Evolutionary conservation across 2,329 filamentous ascomycete genomes (phyloP), one percentile per base, ranked within the genome.

Genomic region (Scorias spongiosa): DNA sequence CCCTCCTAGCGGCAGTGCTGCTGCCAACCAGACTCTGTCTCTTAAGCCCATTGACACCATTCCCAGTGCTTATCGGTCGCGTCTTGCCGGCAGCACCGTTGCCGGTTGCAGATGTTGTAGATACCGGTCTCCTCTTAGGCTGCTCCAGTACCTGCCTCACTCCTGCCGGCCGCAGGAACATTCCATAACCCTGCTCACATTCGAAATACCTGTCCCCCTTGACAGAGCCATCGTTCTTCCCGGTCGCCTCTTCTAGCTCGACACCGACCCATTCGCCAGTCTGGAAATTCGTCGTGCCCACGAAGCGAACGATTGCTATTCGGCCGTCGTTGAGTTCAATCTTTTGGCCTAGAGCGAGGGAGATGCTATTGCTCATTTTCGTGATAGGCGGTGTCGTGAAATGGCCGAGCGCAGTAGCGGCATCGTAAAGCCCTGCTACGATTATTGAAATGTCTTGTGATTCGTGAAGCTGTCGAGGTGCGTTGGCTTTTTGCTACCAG

Each of bases 161-260:
- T 46, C 80, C 80, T 43, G 74, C 67, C 28, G 85, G 80, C 49
- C 84, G 76, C 44, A 95, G 75, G 57, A 98, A 96, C 77, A 98
- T 91, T 70, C 85, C 76, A 74, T 80, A 63, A 59, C 73, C 65
- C 39, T 68, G 65, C 41, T 70, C 61, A 53, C 89, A 96, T 41
- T 88, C 78, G 55, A 94, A 96, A 61, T 96, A 96, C 15, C 85
- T 72, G 58, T 85, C 76, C 48, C 86, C 88, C 62, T 89, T 77
- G 40, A 96, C 85, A 44, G 83, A 81, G 51, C 89, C 89, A 71
- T 96, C 86, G 56, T 96, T 96, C 69, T 96, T 96, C 29, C 91
- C 89, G 15, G 74, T 76, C 43, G 80, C 70, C 40, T 85, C 81
- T 42, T 86, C 78, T 45, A 96, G 75, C 67, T 94, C 88, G 47